Base-by-base conservation (phyloP, 2,329 filamentous ascomycete genomes). In the Trichophyton benhamiae region DNA sequence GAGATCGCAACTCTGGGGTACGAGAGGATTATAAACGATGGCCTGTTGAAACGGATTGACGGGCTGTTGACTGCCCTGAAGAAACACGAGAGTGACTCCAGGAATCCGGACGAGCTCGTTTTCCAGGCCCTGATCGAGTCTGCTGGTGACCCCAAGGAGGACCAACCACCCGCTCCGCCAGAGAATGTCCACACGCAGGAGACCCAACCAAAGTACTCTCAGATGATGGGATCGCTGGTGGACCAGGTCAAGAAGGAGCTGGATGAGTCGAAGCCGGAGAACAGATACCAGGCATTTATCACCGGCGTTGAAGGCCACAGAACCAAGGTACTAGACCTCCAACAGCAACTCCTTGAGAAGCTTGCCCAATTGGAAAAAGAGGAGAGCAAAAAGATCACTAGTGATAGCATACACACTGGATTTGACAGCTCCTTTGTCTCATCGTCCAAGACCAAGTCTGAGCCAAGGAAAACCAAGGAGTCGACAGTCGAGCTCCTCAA, bases 181-280 rank as follows among this genome's bases (percentile, higher is more conserved):
- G 86, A 86, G 66, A 91, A 89, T 55, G 87, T 96, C 30, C 87
- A 95, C 70, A 80, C 82, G 48, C 81, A 89, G 60, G 85, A 87
- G 67, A 85, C 86, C 69, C 84, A 89, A 68, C 89, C 89, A 0
- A 87, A 86, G 13, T 99, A 96, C 72, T 94, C 90, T 44, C 90
- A 95, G 79, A 99, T 99, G 94, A 91, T 99, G 87, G 89, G 89
- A n/a, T 85, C 87, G n/a, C 76, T 99, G 68, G 82, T 97, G 20
- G 94, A 99, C 69, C 88, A 95, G 74, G 91, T 97, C 48, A 96
- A 96, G 75, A 85, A 89, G 66, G 84, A 87, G 58, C 80, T 96
- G 41, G 88, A 91, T 61, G 88, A 91, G 71, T 71, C 73, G 20
- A 87, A 87, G 74, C 84, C 87, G 64, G 80, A 82, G 20, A 83